Conservation (phyloP, 2,329 filamentous ascomycete species). For the Pezicula rhizophila region DNA sequence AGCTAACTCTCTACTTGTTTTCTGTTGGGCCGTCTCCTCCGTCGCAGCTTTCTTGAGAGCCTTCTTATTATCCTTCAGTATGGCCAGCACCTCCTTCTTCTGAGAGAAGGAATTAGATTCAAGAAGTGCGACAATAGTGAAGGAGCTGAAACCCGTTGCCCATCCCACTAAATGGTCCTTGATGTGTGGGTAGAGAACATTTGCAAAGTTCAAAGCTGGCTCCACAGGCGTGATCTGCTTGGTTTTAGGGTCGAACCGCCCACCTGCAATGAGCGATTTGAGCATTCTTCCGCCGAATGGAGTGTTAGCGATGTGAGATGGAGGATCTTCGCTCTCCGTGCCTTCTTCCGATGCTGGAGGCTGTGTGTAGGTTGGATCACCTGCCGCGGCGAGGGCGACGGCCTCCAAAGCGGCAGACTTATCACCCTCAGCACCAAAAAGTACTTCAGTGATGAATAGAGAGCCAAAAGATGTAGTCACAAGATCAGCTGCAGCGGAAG, state of each 20-base stretch:
- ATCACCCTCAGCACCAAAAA: constrained; percentile 71
- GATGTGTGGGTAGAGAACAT: constrained; percentile 76
- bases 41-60: constrained; percentile 61
- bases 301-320: constrained; percentile 52
- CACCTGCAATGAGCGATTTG: constrained; percentile 85
- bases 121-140: constrained; percentile 75
- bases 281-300: constrained; percentile 73
- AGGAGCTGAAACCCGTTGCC: constrained; percentile 82
- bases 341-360: constrained; percentile 30
- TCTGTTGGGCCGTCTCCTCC: constrained; percentile 50
- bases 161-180: constrained; percentile 69
- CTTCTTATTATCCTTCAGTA: constrained; percentile 68
- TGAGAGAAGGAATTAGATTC: constrained; percentile 68
- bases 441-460: constrained; percentile 76
- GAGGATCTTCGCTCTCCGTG: constrained; percentile 7
- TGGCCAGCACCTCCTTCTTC: constrained; percentile 60
- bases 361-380: constrained; percentile 38
- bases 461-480: constrained; percentile 74
- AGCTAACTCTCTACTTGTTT: constrained; percentile 36
- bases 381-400: constrained; percentile 56
- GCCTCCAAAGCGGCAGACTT: constrained; percentile 70
- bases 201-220: constrained; percentile 74
- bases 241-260: constrained; percentile 70
- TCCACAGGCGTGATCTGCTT: constrained; percentile 67
- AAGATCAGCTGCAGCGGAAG: constrained; percentile 60